Evolutionary conservation across 2,329 filamentous ascomycete species (phyloP).

Genomic region (Geosmithia morbida): DNA sequence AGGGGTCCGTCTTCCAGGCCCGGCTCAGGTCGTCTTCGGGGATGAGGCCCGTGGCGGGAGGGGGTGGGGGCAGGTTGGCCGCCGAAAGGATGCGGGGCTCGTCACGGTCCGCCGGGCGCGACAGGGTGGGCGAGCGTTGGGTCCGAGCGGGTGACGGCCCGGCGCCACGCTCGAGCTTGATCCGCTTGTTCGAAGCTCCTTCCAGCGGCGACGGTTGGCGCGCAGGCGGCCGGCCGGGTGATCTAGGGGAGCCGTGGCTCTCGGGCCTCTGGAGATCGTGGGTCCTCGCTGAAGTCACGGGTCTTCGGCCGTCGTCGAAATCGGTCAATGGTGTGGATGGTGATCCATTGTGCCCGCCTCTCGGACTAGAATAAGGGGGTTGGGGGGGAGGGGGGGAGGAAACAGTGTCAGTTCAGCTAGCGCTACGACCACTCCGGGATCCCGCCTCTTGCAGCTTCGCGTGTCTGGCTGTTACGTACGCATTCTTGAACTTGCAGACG

Average conservation of each 20-base stretch:
- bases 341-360: constrained; percentile 42
- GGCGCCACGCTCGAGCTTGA: constrained; percentile 25
- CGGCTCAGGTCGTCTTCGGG: constrained; percentile 32
- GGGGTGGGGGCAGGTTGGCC: constrained; percentile 12
- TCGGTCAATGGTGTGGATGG: constrained; percentile 37
- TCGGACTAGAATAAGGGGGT: constrained; percentile 27
- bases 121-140: constrained; percentile 15
- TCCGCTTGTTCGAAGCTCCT: constrained; percentile 29
- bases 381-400: too few relatives aligned
- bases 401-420: constrained; percentile 3
- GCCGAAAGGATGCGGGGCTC: constrained; percentile 17
- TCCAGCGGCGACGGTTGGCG: constrained; percentile 18
- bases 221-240: constrained; percentile 23
- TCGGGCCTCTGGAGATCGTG: constrained; percentile 22
- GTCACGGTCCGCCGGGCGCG: constrained; percentile 19
- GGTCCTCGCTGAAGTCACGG: constrained; percentile 13
- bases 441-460: constrained; percentile 2
- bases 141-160: constrained; percentile 27
- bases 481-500: constrained; percentile 72
- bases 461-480: constrained; percentile 41
- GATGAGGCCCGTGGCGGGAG: constrained; percentile 28
- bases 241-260: constrained; percentile 31
- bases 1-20: constrained; percentile 36
- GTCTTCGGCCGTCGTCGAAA: constrained; percentile 26
- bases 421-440: neutral